These are phyloP conservation scores for Sclerotinia nivalis DNA, from an alignment of 2,329 filamentous ascomycete species.

Conservation along the genomic window DNA sequence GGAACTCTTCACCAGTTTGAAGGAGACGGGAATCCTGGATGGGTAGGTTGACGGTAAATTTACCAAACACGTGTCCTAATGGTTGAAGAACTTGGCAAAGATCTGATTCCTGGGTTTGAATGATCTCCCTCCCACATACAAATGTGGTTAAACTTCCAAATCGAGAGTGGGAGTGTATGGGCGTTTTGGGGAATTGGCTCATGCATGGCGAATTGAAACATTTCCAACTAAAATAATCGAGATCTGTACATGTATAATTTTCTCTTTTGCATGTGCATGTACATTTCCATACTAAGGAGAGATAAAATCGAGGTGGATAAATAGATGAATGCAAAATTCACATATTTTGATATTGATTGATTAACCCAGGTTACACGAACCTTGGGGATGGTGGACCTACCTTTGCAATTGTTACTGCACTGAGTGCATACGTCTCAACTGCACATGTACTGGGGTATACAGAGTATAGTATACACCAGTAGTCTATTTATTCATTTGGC, in stretches of 20 bases:
- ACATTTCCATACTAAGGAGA: background rate
- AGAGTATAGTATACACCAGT: background rate
- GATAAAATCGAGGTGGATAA: background rate
- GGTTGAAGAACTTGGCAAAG: background rate
- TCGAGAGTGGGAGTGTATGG: background rate
- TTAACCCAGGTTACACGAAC: background rate
- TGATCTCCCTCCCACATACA: background rate
- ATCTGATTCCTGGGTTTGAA: background rate
- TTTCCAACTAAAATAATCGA: constrained; percentile 5
- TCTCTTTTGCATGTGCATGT: background rate
- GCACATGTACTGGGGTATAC: background rate
- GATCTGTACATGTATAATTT: background rate
- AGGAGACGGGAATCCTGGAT: constrained; percentile 85
- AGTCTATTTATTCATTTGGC: too few species aligned
- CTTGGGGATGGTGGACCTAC: background rate
- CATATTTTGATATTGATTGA: background rate
- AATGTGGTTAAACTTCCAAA: constrained; percentile 6
- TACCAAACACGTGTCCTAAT: background rate
- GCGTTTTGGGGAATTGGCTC: constrained; percentile 9
- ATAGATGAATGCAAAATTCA: background rate
- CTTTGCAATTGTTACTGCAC: background rate
- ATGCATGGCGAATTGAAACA: constrained; percentile 12
- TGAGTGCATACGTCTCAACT: background rate
- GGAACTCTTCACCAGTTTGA: constrained; percentile 84
- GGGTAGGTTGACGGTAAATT: constrained; percentile 41